Conservation (phyloP, 306 rosid species). For the Cucumis sativus region Cucumber_9930_V3 NC_026658.2:26367001-26367500, state of each 20-base stretch:
- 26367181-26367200: background rate
- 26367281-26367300: no score
- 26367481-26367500: background rate
- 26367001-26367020: conserved; percentile 1
- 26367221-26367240: conserved; percentile 1
- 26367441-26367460: conserved; percentile 4
- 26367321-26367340: no score
- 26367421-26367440: conserved; percentile 1
- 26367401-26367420: conserved; percentile 5
- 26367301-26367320: no score
- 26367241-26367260: background rate
- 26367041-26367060: background rate
- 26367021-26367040: background rate
- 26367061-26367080: conserved; percentile 4
- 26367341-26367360: background rate
- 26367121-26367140: conserved; percentile 4
- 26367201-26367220: conserved; percentile 8
- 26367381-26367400: background rate
- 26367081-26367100: conserved; percentile 7
- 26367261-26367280: no score
- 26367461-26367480: conserved; percentile 8
- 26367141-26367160: conserved; percentile 5
- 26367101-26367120: conserved; percentile 3
- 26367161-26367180: conserved; percentile 2
- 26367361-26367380: background rate